Evolutionary conservation across 805 yeast genomes (phyloP).

Genomic region (Saccharomycopsis sp.): DNA sequence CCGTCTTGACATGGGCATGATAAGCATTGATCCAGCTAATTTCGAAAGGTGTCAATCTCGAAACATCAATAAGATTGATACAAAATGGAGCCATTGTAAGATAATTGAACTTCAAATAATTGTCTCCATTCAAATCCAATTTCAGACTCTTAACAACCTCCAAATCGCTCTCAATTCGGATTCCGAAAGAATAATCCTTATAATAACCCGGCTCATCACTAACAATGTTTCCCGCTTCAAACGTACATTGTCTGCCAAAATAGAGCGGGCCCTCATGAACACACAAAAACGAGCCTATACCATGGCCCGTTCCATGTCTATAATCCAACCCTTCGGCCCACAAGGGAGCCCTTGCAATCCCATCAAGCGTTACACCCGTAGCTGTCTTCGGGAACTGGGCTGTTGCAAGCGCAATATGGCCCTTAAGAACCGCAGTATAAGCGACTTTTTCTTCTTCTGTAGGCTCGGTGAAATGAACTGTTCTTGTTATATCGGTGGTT

Average conservation of each 20-base stretch:
- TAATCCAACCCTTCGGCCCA: constrained; percentile 55
- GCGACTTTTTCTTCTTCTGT: constrained; percentile 38
- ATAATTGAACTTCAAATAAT: constrained; percentile 47
- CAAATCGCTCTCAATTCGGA: constrained; percentile 37
- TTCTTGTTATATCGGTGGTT: constrained; percentile 59
- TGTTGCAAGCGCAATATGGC: constrained; percentile 43
- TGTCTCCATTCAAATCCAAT: constrained; percentile 28
- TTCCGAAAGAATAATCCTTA: constrained; percentile 53
- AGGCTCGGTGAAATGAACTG: constrained; percentile 48
- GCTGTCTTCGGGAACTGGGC: constrained; percentile 50
- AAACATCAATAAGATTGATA: constrained; percentile 41
- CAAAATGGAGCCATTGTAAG: constrained; percentile 55
- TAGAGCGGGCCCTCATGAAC: constrained; percentile 61
- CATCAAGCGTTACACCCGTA: constrained; percentile 48
- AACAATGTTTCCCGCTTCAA: constrained; percentile 48
- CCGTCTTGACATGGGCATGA: constrained; percentile 42
- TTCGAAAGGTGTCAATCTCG: constrained; percentile 41
- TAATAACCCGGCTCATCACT: constrained; percentile 62
- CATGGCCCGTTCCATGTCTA: constrained; percentile 62
- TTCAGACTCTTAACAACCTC: constrained; percentile 42
- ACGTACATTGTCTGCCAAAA: constrained; percentile 37
- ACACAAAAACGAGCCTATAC: constrained; percentile 53
- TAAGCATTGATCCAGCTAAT: constrained; percentile 44
- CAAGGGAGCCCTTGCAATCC: constrained; percentile 50
- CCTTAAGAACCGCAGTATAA: constrained; percentile 54